These are phyloP conservation scores for Blastocystis hominis DNA, from an alignment of 352 stramenopile species.

Conservation along the genomic window DNA sequence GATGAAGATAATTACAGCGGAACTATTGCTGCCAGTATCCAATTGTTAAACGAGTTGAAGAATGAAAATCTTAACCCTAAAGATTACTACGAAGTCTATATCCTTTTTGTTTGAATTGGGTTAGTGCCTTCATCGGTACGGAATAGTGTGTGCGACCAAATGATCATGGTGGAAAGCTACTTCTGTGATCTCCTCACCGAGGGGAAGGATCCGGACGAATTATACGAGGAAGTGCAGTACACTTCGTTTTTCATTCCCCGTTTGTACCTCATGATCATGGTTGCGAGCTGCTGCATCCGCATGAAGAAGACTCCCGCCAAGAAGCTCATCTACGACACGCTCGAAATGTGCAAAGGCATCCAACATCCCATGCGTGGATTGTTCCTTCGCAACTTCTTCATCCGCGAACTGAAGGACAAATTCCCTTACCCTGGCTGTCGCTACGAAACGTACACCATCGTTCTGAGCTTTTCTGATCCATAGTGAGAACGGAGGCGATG, in stretches of 20 bases:
- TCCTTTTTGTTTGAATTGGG: conserved; percentile 60
- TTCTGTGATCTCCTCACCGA: conserved; percentile 72
- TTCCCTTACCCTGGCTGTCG: conserved; percentile 44
- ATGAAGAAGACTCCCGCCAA: conserved; percentile 68
- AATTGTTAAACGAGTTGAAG: conserved; percentile 74
- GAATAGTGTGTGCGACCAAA: conserved; percentile 75
- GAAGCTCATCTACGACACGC: conserved; percentile 89
- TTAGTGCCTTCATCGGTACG: background rate
- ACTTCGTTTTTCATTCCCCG: conserved; percentile 86
- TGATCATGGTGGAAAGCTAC: conserved; percentile 85
- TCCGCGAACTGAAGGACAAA: conserved; percentile 65
- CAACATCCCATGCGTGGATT: conserved; percentile 92
- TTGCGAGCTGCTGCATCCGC: conserved; percentile 87
- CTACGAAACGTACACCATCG: conserved; percentile 16
- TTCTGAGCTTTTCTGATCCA: background rate
- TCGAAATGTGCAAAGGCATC: conserved; percentile 94
- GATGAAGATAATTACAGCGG: conserved; percentile 67
- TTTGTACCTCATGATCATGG: conserved; percentile 89
- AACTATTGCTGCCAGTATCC: conserved; percentile 72
- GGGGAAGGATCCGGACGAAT: conserved; percentile 74
- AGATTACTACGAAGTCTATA: conserved; percentile 98
- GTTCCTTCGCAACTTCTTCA: conserved; percentile 92
- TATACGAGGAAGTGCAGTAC: conserved; percentile 81
- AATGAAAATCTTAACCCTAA: conserved; percentile 83
- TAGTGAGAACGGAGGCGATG: conserved; percentile 62